Percentiles rank a stretch among this genome's conserved stretches.
phyloP scores from a whole-genome alignment of 768 basidiomycete species.

The Gymnopilus junonius region DNA sequence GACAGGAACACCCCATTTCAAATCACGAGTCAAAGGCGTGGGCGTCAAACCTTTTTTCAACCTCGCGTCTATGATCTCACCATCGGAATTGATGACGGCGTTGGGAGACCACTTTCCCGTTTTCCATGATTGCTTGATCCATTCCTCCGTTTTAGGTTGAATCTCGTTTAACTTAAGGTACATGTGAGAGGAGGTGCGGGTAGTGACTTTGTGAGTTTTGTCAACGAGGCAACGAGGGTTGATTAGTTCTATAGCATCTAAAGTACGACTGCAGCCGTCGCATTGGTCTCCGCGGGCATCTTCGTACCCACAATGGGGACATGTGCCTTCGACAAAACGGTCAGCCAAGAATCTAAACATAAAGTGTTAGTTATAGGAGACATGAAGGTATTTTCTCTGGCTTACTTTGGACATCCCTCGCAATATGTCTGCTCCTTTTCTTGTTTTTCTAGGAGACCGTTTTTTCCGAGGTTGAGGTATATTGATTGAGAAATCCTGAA shows the following conservation, averaged over 20 bases:
- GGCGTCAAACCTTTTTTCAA: conserved; percentile 85
- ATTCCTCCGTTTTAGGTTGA: conserved; percentile 83
- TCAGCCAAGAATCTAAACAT: conserved; percentile 85
- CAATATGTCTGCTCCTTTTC: conserved; percentile 94
- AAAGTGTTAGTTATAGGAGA: neutral
- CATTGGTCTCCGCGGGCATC: conserved; percentile 99
- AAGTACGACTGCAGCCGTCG: conserved; percentile 89
- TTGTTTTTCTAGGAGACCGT: conserved; percentile 79
- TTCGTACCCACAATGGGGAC: conserved; percentile 90
- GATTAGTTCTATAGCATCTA: conserved; percentile 92
- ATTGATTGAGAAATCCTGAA: conserved; percentile 88
- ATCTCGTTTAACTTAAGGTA: conserved; percentile 86
- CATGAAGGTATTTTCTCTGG: neutral
- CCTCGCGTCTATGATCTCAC: conserved; percentile 88
- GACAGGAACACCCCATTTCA: conserved; percentile 96
- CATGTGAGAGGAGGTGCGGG: conserved; percentile 85
- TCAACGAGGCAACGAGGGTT: conserved; percentile 93
- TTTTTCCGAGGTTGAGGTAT: conserved; percentile 81
- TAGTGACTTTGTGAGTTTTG: conserved; percentile 76
- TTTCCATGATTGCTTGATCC: conserved; percentile 81
- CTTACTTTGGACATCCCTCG: conserved; percentile 85
- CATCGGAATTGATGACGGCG: conserved; percentile 86
- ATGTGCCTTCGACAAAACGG: conserved; percentile 97
- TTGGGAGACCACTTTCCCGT: conserved; percentile 93
- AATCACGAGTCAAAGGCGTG: conserved; percentile 91